These are phyloP conservation scores for Lecanicillium sp. DNA, from an alignment of 2,329 filamentous ascomycete genomes.

Conservation along the genomic window DNA sequence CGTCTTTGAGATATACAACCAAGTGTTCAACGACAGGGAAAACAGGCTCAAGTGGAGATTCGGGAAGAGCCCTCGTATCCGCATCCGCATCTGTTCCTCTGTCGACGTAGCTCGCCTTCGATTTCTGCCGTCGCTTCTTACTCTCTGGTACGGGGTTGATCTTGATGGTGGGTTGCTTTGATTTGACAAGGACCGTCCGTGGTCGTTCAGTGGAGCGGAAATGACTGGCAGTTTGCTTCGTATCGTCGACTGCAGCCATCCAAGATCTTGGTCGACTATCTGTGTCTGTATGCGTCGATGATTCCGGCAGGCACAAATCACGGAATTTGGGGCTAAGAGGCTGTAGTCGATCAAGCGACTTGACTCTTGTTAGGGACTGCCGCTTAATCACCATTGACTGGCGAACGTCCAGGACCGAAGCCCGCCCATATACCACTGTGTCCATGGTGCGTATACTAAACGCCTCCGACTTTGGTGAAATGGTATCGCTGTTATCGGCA, in stretches of 20 bases:
- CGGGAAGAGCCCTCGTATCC: slow-evolving; percentile 8
- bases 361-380: slow-evolving; percentile 21
- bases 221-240: slow-evolving; percentile 14
- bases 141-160: slow-evolving; percentile 20
- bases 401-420: slow-evolving; percentile 29
- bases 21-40: slow-evolving; percentile 49
- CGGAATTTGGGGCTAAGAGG: slow-evolving; percentile 21
- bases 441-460: slow-evolving; percentile 27
- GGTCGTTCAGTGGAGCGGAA: slow-evolving; percentile 19
- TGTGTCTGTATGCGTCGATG: not conserved
- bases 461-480: slow-evolving; percentile 23
- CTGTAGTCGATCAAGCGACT: slow-evolving; percentile 30
- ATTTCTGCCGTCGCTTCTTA: slow-evolving; percentile 19
- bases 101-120: slow-evolving; percentile 25
- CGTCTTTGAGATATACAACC: slow-evolving; percentile 45
- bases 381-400: slow-evolving; percentile 13
- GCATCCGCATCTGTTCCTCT: slow-evolving; percentile 30
- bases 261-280: slow-evolving; percentile 18
- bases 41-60: slow-evolving; percentile 31
- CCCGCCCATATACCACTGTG: slow-evolving; percentile 31
- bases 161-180: slow-evolving; percentile 18
- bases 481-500: slow-evolving; percentile 2
- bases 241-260: slow-evolving; percentile 15
- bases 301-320: slow-evolving; percentile 18
- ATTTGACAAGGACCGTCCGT: slow-evolving; percentile 22